Evolutionary conservation across 768 basidiomycete species (phyloP), one percentile per base, ranked within the genome.

Genomic region (Gloeophyllum trabeum): DNA sequence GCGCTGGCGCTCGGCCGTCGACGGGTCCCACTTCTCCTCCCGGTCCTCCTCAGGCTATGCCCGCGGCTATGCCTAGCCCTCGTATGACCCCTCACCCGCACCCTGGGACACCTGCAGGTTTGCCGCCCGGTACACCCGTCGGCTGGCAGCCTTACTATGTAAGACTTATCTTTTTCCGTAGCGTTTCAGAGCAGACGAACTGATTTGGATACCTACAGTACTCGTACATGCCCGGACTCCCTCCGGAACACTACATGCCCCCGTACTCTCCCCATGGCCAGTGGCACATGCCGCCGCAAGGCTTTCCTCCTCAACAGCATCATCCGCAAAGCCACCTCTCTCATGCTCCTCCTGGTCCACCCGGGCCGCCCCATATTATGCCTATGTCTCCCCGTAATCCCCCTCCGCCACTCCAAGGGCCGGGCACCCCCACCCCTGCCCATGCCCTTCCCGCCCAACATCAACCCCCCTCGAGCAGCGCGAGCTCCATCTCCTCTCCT

Each of bases 321-420:
- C 63, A 56, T 43, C 61, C 55, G n/a, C 56, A n/a, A n/a, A n/a
- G n/a, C n/a, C n/a, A 57, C 7, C 77, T 72, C 16, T 73, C 69
- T 49, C 65, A 66, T 14, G 67, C 69, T 24, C 70, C 70, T 4
- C 64, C 69, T 37, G 69, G 58, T n/a, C 53, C 63, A 43, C 66
- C 63, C 39, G 54, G 62, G 23, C 68, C 66, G 21, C 68, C 67
- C 38, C 69, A 75, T 49, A 21, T 10, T 10, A 73, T 79, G 60
- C 68, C 81, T 4, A 74, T 86, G 67, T 85, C 84, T 13, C 82
- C 84, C 26, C 75, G 81, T 48, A 77, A 71, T 51, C 72, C 68
- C 24, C 66, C 71, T 39, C 65, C 64, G 10, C 61, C 52, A 39
- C 52, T 81, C 14, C 78, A 75, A 50, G 57, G 62, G 4, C 77